Percentiles rank a stretch among this genome's conserved stretches.
phyloP scores from a whole-genome alignment of 768 basidiomycete genomes.

The Trametopsis cervina region DNA sequence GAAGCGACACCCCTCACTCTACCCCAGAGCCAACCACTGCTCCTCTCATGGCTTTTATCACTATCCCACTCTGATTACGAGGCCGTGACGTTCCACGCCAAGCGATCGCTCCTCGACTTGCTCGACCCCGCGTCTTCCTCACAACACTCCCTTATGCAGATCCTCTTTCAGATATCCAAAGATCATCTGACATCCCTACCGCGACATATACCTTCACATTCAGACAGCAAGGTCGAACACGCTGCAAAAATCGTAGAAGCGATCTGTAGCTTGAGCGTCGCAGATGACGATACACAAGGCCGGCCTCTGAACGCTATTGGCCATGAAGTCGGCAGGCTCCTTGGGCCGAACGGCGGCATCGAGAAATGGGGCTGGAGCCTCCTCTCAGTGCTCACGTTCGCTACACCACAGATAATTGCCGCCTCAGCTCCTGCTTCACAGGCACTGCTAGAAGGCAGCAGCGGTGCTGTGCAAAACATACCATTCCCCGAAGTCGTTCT shows the following conservation, averaged over 20 bases:
- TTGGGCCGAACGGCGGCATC: conserved; percentile 78
- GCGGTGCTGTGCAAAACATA: conserved; percentile 27
- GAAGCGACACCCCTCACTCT: conserved; percentile 51
- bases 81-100: conserved; percentile 45
- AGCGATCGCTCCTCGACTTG: conserved; percentile 37
- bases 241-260: conserved; percentile 62
- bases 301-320: conserved; percentile 36
- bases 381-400: conserved; percentile 74
- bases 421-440: conserved; percentile 44
- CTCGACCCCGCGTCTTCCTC: conserved; percentile 35
- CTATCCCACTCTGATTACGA: conserved; percentile 56
- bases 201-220: conserved; percentile 57
- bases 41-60: conserved; percentile 68
- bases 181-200: conserved; percentile 69
- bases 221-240: conserved; percentile 72
- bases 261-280: conserved; percentile 47
- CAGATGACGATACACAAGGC: not conserved
- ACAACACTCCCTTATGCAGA: conserved; percentile 42
- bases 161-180: conserved; percentile 53
- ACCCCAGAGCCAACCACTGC: conserved; percentile 57
- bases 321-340: conserved; percentile 48
- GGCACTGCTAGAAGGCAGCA: conserved; percentile 47
- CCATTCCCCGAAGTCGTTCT: conserved; percentile 57
- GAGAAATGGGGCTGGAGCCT: conserved; percentile 92
- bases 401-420: conserved; percentile 41